Percentiles rank a stretch among this genome's conserved stretches.
Conservation (phyloP, 2,329 filamentous ascomycete species). For the Aspergillus tamarii region DNA sequence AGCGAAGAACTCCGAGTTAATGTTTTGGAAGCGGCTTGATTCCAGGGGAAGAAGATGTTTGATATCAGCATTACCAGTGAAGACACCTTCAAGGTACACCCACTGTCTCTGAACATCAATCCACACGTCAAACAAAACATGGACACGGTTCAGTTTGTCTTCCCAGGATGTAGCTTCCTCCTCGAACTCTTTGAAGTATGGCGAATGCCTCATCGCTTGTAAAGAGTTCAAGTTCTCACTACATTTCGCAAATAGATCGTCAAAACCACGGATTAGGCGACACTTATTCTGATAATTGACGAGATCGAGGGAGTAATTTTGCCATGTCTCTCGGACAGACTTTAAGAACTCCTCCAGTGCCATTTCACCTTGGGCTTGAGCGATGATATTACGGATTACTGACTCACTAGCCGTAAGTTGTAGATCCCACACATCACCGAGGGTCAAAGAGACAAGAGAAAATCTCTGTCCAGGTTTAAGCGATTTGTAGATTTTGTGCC, state of each 20-base stretch:
- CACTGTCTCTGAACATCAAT: conserved; percentile 99
- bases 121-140: conserved; percentile 98
- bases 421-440: conserved; percentile 99
- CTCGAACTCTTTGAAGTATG: conserved; percentile 99
- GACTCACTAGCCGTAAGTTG: conserved; percentile 85
- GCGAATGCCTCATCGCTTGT: conserved; percentile 98
- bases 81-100: conserved; percentile 99
- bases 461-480: conserved; percentile 92
- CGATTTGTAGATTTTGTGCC: conserved; percentile 96
- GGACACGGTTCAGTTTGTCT: conserved; percentile 95
- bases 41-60: conserved; percentile 97
- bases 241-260: conserved; percentile 97
- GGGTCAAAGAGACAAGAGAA: conserved; percentile 88
- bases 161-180: conserved; percentile 97
- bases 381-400: conserved; percentile 89
- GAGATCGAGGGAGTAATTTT: conserved; percentile 89
- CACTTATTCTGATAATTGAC: conserved; percentile 99
- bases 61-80: conserved; percentile 98
- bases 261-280: conserved; percentile 94
- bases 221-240: conserved; percentile 97
- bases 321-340: conserved; percentile 95
- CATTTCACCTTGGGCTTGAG: conserved; percentile 97
- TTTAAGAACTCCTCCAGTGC: conserved; percentile 96
- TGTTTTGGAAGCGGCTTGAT: conserved; percentile 96
- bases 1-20: conserved; percentile 98